Base-by-base conservation (phyloP, 805 yeast genomes). In the Saccharomyces mikatae region DNA sequence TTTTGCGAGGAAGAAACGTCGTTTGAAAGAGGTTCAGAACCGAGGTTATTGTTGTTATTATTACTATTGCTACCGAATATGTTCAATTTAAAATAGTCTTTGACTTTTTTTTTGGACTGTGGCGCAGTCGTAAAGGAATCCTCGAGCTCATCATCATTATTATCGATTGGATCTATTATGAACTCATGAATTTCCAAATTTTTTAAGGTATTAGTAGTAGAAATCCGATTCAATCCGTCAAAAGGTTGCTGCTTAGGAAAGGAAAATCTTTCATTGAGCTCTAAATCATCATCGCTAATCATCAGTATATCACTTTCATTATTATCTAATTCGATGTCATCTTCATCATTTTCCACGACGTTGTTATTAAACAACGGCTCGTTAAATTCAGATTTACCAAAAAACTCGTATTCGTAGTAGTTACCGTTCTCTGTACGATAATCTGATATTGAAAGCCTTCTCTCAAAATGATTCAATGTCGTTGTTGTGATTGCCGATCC, bases 391-490 rank as follows among this genome's bases (percentile, higher is more conserved):
- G 24, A 27, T 41, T 51, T 60, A 47, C 61, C 67, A 50, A 67
- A 65, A 52, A 54, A 60, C 54, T 66, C 71, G 57, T 64, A 66
- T 53, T 67, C 71, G 54, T 62, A 64, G 54, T 64, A 67, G 27
- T 61, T 63, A 3, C 68, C 62, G 36, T 62, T 61, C 49, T 64
- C 63, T 28, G 59, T 57, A 52, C 65, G 57, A 49, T 65, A 65
- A 24, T 63, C 67, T 8, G 70, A 63, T 14, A 68, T 68, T 4
- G 71, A 68, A 17, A 68, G 53, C 54, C 70, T 56, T 52, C 64
- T 58, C 21, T 54, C 50, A 21, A 50, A 10, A 17, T 52, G 47
- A 36, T 21, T 46, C 5, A 6, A 17, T 11, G 31, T 11, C 3
- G 44, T 44, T 41, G 50, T 32, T 14, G 29, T 21, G 17, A 21